Evolutionary conservation across 2,329 filamentous ascomycete genomes (phyloP).

Genomic region (Madurella fahalii): DNA sequence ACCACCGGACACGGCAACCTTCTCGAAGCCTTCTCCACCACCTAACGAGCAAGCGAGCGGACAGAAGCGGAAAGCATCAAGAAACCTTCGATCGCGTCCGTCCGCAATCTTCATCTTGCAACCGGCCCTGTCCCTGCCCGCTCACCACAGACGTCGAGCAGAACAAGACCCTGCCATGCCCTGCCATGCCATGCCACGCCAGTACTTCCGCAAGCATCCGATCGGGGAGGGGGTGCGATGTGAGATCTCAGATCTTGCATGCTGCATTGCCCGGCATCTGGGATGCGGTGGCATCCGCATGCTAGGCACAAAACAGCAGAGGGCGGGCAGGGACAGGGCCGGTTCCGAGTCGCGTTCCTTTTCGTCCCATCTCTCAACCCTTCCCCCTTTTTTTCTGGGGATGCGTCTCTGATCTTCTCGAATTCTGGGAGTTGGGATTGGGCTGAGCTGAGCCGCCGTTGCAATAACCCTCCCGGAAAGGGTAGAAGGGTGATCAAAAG

Average conservation of each 20-base stretch:
- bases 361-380: background rate
- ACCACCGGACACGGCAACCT: background rate
- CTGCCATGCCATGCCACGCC: slow-evolving; percentile 6
- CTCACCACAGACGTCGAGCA: background rate
- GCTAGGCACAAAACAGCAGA: background rate
- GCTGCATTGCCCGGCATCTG: slow-evolving; percentile 15
- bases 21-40: background rate
- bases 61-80: too few species aligned
- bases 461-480: background rate
- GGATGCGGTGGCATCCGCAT: slow-evolving; percentile 12
- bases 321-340: background rate
- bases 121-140: background rate
- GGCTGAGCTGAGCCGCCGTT: background rate
- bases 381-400: too few species aligned
- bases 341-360: background rate
- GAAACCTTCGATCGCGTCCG: background rate
- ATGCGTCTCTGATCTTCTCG: too few species aligned
- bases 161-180: slow-evolving; percentile 3
- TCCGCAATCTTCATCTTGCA: background rate
- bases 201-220: slow-evolving; percentile 9
- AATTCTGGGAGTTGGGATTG: too few species aligned
- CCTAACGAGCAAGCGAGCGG: too few species aligned
- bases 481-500: background rate
- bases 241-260: slow-evolving; percentile 9
- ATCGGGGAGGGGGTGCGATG: background rate